phyloP scores from a whole-genome alignment of 2,329 filamentous ascomycete genomes.

The Epichloe baconii region DNA sequence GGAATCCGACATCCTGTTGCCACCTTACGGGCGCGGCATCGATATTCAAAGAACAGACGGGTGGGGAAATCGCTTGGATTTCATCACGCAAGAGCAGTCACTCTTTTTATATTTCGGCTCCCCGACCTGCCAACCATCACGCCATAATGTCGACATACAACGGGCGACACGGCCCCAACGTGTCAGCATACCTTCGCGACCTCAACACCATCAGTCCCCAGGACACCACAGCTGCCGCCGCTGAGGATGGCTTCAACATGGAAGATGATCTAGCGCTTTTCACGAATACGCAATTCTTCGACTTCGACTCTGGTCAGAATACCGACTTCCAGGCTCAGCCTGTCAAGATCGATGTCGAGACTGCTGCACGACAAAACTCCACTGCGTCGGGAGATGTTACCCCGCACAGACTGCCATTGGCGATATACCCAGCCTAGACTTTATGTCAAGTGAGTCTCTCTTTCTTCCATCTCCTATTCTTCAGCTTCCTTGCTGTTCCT shows the following conservation, averaged over 20 bases:
- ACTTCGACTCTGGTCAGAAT: conserved; percentile 56
- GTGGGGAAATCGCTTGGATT: not conserved
- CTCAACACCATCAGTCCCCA: conserved; percentile 64
- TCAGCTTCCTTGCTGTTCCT: not conserved
- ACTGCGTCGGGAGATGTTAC: conserved; percentile 25
- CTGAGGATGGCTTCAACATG: conserved; percentile 46
- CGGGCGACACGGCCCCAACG: conserved; percentile 69
- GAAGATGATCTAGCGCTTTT: conserved; percentile 67
- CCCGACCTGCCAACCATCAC: not conserved
- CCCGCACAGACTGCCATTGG: conserved; percentile 28
- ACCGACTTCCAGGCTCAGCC: conserved; percentile 41
- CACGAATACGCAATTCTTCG: conserved; percentile 72
- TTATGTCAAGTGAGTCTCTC: conserved; percentile 33
- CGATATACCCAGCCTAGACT: conserved; percentile 36
- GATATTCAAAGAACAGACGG: not conserved
- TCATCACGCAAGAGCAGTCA: not conserved
- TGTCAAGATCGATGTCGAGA: conserved; percentile 28
- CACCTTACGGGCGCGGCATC: no score
- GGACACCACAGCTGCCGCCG: conserved; percentile 28
- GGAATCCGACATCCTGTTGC: no score
- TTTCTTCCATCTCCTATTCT: not conserved
- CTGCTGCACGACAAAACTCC: conserved; percentile 15
- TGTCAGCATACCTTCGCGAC: conserved; percentile 79
- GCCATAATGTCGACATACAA: conserved; percentile 56
- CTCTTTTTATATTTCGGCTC: not conserved